phyloP scores from a whole-genome alignment of 208 protist species.

The Trypanosoma brucei region DNA sequence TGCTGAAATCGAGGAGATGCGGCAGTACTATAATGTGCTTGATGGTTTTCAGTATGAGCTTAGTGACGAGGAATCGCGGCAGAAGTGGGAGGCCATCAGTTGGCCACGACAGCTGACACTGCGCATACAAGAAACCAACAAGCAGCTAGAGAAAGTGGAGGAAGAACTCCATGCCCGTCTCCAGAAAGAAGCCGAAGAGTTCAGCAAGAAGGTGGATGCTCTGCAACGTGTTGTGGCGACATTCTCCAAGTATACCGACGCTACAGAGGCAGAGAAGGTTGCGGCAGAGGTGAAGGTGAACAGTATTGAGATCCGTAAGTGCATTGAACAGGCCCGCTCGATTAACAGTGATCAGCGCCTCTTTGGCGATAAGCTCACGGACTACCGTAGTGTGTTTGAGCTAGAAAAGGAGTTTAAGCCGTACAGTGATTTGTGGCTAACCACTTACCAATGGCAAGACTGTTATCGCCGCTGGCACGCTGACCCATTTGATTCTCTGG shows the following conservation, averaged over 20 bases:
- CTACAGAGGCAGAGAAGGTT: conserved; percentile 88
- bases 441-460: conserved; percentile 92
- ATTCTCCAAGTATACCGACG: conserved; percentile 92
- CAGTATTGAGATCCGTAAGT: conserved; percentile 91
- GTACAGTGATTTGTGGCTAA: conserved; percentile 95
- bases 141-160: conserved; percentile 89
- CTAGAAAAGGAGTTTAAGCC: conserved; percentile 96
- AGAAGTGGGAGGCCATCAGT: conserved; percentile 92
- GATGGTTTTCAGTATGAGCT: conserved; percentile 93
- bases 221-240: conserved; percentile 89
- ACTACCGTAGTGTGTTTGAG: conserved; percentile 93
- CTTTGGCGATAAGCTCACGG: conserved; percentile 92
- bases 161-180: conserved; percentile 90
- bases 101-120: conserved; percentile 90
- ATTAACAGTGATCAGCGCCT: conserved; percentile 95
- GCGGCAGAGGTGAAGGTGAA: conserved; percentile 92
- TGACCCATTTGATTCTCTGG: conserved; percentile 91
- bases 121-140: conserved; percentile 61
- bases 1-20: conserved; percentile 83
- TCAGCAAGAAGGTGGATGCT: conserved; percentile 90
- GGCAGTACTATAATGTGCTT: conserved; percentile 90
- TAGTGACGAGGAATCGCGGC: conserved; percentile 89
- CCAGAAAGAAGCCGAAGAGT: conserved; percentile 91
- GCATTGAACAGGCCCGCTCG: conserved; percentile 84
- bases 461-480: conserved; percentile 91